Base-by-base conservation (phyloP, 768 basidiomycete species). In the Steccherinum ochraceum region DNA sequence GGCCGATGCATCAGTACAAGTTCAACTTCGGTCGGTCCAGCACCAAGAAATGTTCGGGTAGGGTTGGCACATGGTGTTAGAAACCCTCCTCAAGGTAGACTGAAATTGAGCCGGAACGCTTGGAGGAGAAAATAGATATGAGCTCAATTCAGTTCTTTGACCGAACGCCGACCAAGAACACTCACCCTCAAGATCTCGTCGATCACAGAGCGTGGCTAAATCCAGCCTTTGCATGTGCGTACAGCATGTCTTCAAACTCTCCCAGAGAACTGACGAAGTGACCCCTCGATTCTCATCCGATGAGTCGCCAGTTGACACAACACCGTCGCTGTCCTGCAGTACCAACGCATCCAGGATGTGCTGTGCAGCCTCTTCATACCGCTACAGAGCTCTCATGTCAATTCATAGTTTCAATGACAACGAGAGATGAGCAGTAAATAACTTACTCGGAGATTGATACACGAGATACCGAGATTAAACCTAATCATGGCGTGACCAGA, bases 381-480 rank as follows among this genome's bases (percentile, higher is more conserved):
- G 80, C 89, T 93, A 62, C 19, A 51, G 35, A 45, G 39, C 7
- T 43, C 16, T n/a, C 41, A 19, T 35, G 30, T 35, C 30, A 35
- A 35, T 16, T 7, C 30, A 46, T n/a, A 19, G 45, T 12, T 51
- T 27, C 40, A 48, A 45, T 56, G 54, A 18, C n/a, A 13, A 11
- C 7, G 30, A 35, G 7, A 16, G 7, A 35, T 35, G 30, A 35
- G 30, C n/a, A 40, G 24, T 13, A 39, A 16, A 44, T 16, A 43
- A 71, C 77, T 51, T 64, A 93, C 90, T 48, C 79, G 77, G 50
- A 97, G 76, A 64, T 91, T 93, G 61, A 92, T 89, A 63, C 84
- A 90, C 1, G 92, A 90, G 54, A 96, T 96, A 19, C 93, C 93
- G 13, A 96, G 74, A 67, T 97, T 96, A 67, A 91, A 96, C 59